Base-by-base conservation (phyloP, 2,329 filamentous ascomycete genomes). In the Alternaria brassicae region DNA sequence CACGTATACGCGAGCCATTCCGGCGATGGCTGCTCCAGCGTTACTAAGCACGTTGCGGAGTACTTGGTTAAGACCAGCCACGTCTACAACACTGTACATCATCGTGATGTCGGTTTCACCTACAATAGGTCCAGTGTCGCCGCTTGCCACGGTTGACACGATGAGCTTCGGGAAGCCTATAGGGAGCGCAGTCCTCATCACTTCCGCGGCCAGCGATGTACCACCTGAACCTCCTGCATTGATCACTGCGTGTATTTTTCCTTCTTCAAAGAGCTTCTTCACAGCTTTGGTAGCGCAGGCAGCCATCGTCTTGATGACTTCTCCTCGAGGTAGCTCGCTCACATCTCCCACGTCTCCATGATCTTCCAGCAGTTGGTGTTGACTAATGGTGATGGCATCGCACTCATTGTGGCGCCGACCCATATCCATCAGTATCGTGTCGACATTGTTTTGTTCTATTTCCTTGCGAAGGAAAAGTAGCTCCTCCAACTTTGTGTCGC, bases 1-100 rank as follows among this genome's bases (percentile, higher is more conserved):
- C 61, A 53, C 68, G 58, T 86, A 86, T 0, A 81, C 76, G 2
- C 63, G 59, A 0, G 86, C 84, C 82, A 89, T 89, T 0, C 83
- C 88, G 0, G 78, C 78, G 36, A 91, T 85, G 0, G 86, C 84
- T 0, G 82, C 84, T 0, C 85, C 88, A 0, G 89, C 88, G 65
- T 91, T 91, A 21, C 79, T 75, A 6, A 91, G 73, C 0, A 91
- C 83, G 2, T 79, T 78, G 6, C 81, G 80, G 13, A 91, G 75
- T 3, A 91, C 77, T 2, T 81, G 76, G 61, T 91, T 91, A 9
- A 85, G 72, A 0, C 89, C 89, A 1, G 89, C 87, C 50, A 91
- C 83, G 58, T 92, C 89, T 13, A 91, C 89, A 1, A 91, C 87
- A 15, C 84, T 88, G 67, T 90, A 89, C 85, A 90, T 89, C 77